These are phyloP conservation scores for Colletotrichum sp. DNA, from an alignment of 2,329 filamentous ascomycete genomes.

Conservation along the genomic window DNA sequence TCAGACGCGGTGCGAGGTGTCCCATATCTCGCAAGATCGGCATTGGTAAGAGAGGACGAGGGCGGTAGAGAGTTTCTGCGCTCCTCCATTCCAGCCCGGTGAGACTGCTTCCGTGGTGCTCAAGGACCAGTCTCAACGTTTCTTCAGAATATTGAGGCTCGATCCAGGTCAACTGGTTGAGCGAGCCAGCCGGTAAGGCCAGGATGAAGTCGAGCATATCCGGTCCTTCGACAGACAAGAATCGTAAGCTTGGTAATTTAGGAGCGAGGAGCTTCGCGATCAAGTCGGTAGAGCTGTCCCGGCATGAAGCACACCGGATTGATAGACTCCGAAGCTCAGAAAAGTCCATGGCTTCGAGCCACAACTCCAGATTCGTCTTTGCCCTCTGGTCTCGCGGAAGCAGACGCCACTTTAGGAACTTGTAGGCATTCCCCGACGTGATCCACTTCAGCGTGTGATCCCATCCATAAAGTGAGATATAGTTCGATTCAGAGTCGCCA, in stretches of 20 bases:
- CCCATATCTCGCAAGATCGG: neutral
- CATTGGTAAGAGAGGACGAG: neutral
- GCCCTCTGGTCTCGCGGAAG: neutral
- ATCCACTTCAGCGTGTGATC: neutral
- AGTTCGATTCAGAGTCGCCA: neutral
- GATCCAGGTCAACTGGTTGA: neutral
- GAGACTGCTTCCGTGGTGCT: neutral
- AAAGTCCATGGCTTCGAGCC: neutral
- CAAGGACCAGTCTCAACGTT: rapidly evolving
- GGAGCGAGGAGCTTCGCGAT: neutral
- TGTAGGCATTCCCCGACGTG: neutral
- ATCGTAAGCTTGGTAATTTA: neutral
- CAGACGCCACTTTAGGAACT: neutral
- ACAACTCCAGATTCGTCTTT: neutral
- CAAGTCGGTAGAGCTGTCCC: neutral
- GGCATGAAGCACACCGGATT: neutral
- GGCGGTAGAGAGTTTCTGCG: neutral
- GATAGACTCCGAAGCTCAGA: neutral
- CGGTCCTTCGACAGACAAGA: neutral
- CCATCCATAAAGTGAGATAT: neutral
- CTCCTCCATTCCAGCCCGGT: neutral
- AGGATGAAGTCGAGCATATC: neutral
- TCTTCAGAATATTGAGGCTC: neutral
- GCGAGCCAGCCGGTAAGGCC: neutral
- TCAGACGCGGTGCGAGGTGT: neutral